These are phyloP conservation scores for Mucor indicus DNA, from an alignment of 371 early-diverging fungal genomes.

Conservation along the genomic window DNA sequence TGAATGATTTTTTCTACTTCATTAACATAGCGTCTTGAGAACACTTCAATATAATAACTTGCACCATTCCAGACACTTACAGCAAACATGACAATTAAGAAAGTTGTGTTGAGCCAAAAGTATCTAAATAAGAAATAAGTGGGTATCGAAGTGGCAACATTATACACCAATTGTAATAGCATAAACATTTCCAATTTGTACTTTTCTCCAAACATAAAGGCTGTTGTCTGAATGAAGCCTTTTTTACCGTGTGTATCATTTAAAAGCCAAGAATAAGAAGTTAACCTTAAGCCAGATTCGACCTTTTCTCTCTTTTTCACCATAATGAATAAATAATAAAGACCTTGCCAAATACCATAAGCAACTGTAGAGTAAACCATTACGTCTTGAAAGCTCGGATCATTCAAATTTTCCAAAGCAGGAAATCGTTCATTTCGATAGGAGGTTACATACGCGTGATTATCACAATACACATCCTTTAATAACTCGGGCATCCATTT, in stretches of 20 bases:
- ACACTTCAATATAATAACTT: slow-evolving; percentile 72
- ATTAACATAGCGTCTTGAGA: slow-evolving; percentile 55
- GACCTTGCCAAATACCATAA: slow-evolving; percentile 67
- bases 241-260: slow-evolving; percentile 47
- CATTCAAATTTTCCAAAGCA: slow-evolving; percentile 36
- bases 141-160: slow-evolving; percentile 45
- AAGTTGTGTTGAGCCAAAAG: slow-evolving; percentile 56
- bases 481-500: slow-evolving; percentile 60
- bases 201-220: slow-evolving; percentile 50
- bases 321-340: slow-evolving; percentile 66
- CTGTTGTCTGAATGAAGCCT: slow-evolving; percentile 47
- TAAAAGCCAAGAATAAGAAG: slow-evolving; percentile 69
- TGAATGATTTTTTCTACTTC: slow-evolving; percentile 58
- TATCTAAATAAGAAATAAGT: slow-evolving; percentile 42
- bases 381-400: slow-evolving; percentile 28
- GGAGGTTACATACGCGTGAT: neutral
- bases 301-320: slow-evolving; percentile 61
- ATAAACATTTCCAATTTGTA: slow-evolving; percentile 66
- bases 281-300: slow-evolving; percentile 57
- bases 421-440: slow-evolving; percentile 45
- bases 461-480: slow-evolving; percentile 15
- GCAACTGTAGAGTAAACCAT: slow-evolving; percentile 46
- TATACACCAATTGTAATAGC: slow-evolving; percentile 63
- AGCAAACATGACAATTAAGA: slow-evolving; percentile 54
- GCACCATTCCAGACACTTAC: slow-evolving; percentile 73